Evolutionary conservation across 805 yeast genomes (phyloP), one percentile per base, ranked within the genome.

Genomic region (Saccharomycopsis malanga): DNA sequence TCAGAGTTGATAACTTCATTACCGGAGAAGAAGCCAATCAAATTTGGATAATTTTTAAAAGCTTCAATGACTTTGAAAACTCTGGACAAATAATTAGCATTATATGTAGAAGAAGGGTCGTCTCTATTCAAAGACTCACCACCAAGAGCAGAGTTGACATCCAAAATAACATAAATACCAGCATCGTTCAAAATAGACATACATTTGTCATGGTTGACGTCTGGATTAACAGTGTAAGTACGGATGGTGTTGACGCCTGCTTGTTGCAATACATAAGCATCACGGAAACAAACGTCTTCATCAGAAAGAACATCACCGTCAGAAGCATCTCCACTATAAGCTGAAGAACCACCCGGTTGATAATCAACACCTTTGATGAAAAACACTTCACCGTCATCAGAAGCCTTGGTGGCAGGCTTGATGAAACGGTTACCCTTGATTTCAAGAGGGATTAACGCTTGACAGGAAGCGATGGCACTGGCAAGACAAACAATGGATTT

Each of bases 261-360:
- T 58, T 86, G 79, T 66, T 83, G 86, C 59, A 89, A 76, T 49
- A 77, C 77, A 58, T 70, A 76, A 34, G 88, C 85, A 62, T 89
- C 97, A 63, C 97, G 78, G 53, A 77, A 75, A 65, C 96, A 89
- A 23, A 68, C 70, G 21, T 72, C 76, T 2, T 76, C 72, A 56
- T 87, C 85, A 12, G 88, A 73, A 32, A 89, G 69, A 1, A 87
- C 88, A 62, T 89, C 96, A 12, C 60, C 54, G 0, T 42, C 60
- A 39, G 50, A 54, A 39, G 51, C 67, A 27, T 56, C 63, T 6
- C 61, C 63, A 1, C 63, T 55, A 44, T 62, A 68, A 14, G 65
- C 70, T 0, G 95, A 84, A 0, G 96, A 81, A 1, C 96, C 97
- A 54, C 97, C 96, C 0, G 91, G 94, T 65, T 87, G 95, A 64